These are phyloP conservation scores for Suillus subluteus DNA, from an alignment of 768 basidiomycete species.

Conservation along the genomic window DNA sequence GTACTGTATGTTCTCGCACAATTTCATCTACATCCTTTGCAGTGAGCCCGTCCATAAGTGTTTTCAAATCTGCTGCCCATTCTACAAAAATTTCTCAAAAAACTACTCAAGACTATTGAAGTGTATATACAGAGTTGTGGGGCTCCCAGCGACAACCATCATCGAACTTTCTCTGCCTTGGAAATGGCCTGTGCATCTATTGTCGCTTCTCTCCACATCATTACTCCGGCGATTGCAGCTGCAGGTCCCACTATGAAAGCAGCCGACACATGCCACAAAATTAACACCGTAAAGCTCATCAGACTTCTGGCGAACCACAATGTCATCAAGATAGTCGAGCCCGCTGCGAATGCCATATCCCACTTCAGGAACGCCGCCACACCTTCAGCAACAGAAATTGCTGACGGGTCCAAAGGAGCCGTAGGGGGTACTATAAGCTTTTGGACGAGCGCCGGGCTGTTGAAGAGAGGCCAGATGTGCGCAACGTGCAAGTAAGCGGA, in stretches of 20 bases:
- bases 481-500: conserved; percentile 29
- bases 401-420: background rate
- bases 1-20: conserved; percentile 6
- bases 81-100: background rate
- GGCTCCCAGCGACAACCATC: background rate
- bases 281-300: conserved; percentile 35
- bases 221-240: conserved; percentile 47
- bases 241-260: conserved; percentile 48
- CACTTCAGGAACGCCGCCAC: conserved; percentile 49
- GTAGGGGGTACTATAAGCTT: conserved; percentile 13
- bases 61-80: background rate
- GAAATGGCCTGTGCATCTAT: conserved; percentile 14
- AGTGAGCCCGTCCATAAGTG: background rate
- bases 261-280: conserved; percentile 44
- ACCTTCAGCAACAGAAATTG: background rate
- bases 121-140: background rate
- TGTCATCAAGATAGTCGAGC: conserved; percentile 44
- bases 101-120: background rate
- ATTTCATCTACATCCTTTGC: background rate
- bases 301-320: conserved; percentile 47
- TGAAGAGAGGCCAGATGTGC: conserved; percentile 5
- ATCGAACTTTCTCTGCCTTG: background rate
- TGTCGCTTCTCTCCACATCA: conserved; percentile 48
- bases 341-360: conserved; percentile 45
- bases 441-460: background rate